These are phyloP conservation scores for Schrenkiella parvula DNA, from an alignment of 345 rosid species.

Conservation along the genomic window DNA sequence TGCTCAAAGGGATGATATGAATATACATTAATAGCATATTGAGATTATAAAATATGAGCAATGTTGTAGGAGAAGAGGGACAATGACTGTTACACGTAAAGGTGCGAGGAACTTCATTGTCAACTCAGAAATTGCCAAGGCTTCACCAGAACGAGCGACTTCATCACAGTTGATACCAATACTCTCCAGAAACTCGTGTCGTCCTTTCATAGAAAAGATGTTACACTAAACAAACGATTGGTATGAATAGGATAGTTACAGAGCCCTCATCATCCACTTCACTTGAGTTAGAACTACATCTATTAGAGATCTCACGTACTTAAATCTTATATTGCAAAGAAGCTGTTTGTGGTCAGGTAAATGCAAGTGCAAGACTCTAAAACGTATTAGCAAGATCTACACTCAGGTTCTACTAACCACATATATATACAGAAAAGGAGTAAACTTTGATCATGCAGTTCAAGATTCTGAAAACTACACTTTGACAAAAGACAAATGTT, in stretches of 20 bases:
- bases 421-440: not conserved
- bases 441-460: not conserved
- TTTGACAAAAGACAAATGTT: not conserved
- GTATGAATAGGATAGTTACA: not conserved
- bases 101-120: slow-evolving; percentile 77
- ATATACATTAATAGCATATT: not conserved
- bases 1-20: slow-evolving; percentile 28
- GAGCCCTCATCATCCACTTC: not conserved
- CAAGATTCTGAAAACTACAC: not conserved
- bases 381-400: not conserved
- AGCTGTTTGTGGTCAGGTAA: not conserved
- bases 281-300: too few species aligned
- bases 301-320: too few species aligned
- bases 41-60: not conserved
- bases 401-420: not conserved
- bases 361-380: not conserved
- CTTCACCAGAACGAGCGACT: slow-evolving; percentile 66
- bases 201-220: slow-evolving; percentile 39
- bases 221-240: not conserved
- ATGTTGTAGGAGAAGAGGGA: not conserved
- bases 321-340: not conserved
- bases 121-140: slow-evolving; percentile 68
- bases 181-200: slow-evolving; percentile 72
- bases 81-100: slow-evolving; percentile 42
- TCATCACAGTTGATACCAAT: slow-evolving; percentile 65